These are phyloP conservation scores for sorghum (Sorghum bicolor) DNA, from an alignment of 176 grass and related monocot genomes.

Conservation along the genomic window DNA sequence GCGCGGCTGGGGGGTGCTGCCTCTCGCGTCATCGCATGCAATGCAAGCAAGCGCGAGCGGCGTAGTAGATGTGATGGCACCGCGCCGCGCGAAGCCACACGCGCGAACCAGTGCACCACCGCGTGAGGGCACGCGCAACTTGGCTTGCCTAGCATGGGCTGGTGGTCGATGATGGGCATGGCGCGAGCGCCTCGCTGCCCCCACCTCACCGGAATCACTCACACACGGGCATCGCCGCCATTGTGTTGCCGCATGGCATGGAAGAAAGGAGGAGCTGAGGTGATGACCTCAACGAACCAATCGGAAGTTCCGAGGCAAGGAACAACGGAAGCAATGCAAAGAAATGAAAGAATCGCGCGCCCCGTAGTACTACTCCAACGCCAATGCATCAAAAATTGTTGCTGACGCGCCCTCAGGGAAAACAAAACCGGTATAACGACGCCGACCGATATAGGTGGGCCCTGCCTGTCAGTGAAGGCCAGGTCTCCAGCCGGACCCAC, in stretches of 20 bases:
- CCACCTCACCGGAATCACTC: not conserved
- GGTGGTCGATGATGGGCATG: not conserved
- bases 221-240: not conserved
- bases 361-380: no score
- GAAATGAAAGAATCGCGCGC: no score
- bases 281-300: not conserved
- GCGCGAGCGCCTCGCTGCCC: not conserved
- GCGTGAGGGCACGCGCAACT: constrained; percentile 7
- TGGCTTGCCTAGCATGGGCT: not conserved
- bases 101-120: not conserved
- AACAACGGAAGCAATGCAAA: no score
- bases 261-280: not conserved
- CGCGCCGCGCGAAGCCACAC: not conserved
- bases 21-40: not conserved
- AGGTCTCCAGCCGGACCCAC: not conserved
- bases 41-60: not conserved
- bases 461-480: no score
- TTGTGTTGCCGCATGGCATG: not conserved
- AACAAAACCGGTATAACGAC: no score
- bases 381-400: no score
- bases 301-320: no score
- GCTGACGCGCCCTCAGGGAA: no score
- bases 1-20: not conserved
- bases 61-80: constrained; percentile 3
- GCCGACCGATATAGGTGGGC: no score